phyloP scores from a whole-genome alignment of 2,329 filamentous ascomycete genomes.

The Aspergillus pseudotamarii region DNA sequence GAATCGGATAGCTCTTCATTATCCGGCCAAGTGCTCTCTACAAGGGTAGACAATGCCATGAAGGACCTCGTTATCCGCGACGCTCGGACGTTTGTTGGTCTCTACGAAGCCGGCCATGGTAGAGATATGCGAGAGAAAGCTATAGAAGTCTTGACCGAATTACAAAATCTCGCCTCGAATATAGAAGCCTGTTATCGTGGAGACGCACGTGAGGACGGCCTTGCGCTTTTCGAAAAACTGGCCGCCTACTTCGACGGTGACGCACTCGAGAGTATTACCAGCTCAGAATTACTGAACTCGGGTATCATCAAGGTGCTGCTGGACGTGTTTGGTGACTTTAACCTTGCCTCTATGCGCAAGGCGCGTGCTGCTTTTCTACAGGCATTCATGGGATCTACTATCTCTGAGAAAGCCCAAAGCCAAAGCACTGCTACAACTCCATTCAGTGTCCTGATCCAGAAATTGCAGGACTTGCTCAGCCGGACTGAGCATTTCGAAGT shows the following conservation, averaged over 20 bases:
- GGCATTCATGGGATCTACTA: conserved; percentile 81
- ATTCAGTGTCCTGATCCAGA: conserved; percentile 88
- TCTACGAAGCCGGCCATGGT: conserved; percentile 76
- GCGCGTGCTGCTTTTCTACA: conserved; percentile 85
- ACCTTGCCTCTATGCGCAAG: conserved; percentile 47
- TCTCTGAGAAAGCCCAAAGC: conserved; percentile 61
- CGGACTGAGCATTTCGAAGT: conserved; percentile 98
- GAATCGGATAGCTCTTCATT: conserved; percentile 69
- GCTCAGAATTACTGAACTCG: conserved; percentile 88
- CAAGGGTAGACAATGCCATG: conserved; percentile 54
- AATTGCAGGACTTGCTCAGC: conserved; percentile 93
- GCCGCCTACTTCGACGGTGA: conserved; percentile 86
- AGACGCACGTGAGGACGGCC: conserved; percentile 52
- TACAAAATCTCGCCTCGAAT: conserved; percentile 71
- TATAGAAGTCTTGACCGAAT: conserved; percentile 69
- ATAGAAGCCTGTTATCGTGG: conserved; percentile 71
- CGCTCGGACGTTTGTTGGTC: conserved; percentile 81
- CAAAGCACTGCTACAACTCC: conserved; percentile 74
- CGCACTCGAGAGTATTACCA: conserved; percentile 89
- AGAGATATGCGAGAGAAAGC: conserved; percentile 79
- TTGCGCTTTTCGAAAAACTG: conserved; percentile 71
- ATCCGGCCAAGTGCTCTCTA: conserved; percentile 43
- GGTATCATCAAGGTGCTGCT: conserved; percentile 84
- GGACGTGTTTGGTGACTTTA: conserved; percentile 74
- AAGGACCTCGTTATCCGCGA: conserved; percentile 73